Base-by-base conservation (phyloP, 192 early-diverging fungal species). In the Entomortierella chlamydospora region DNA sequence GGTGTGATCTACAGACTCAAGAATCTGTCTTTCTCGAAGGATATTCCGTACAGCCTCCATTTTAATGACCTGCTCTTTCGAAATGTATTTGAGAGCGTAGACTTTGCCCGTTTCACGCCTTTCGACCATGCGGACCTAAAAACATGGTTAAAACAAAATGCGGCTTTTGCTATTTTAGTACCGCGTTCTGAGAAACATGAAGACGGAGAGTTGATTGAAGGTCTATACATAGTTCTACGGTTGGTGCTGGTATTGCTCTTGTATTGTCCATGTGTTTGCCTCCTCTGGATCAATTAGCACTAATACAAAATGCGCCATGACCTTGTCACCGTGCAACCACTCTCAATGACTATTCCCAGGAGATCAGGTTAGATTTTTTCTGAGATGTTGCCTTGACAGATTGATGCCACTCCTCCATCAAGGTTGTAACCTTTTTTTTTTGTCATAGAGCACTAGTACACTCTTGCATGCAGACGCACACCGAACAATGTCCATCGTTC, bases 71-170 rank as follows among this genome's bases (percentile, higher is more conserved):
- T 96, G 87, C 59, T 81, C 83, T 73, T 96, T 96, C 74, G 91
- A 90, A 83, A 95, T 96, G 67, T 95, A 95, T 83, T 96, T 96
- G 33, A 96, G 82, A n/a, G 95, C 95, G 70, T 90, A 95, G 41
- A 93, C 73, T 37, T 84, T 76, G 34, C 92, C 89, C 18, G 83
- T 90, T 52, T 88, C 89, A n/a, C 82, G 87, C 59, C 93, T 88
- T 83, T 96, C 88, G 1, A 94, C 94, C 47, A 96, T 91, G 34
- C 91, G 90, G 50, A 96, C 95, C 93, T 93, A 76, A 54, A 34
- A 18, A 37, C 4, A 30, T 20, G 2, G 12, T 12, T 47, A 63
- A 51, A 63, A 33, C 12, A 29, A 50, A 51, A 7, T 8, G 52
- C 13, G 8, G 52, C n/a, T 26, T 23, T n/a, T n/a, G n/a, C n/a